Conservation (phyloP, 176 grass and related monocot genomes). For the Hsuehochloa calcarea region DNA sequence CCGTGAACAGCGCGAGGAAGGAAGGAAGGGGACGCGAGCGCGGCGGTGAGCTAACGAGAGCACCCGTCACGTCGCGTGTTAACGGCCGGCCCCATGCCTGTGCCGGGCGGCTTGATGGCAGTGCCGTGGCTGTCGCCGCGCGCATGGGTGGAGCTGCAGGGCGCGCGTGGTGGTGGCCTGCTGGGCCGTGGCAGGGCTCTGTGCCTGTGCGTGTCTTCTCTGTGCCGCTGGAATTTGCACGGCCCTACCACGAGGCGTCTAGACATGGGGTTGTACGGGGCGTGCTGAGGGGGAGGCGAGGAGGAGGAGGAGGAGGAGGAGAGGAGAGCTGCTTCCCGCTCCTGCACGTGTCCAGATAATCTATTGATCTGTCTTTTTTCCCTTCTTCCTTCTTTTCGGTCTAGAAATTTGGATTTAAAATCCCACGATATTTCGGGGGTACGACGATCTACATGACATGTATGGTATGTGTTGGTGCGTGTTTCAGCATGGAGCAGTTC, state of each 20-base stretch:
- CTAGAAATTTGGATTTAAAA: neutral
- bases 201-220: neutral
- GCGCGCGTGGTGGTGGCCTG: slow-evolving; percentile 34
- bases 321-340: neutral
- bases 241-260: slow-evolving; percentile 46
- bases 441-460: neutral
- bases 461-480: neutral
- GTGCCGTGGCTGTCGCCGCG: slow-evolving; percentile 24
- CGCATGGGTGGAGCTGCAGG: slow-evolving; percentile 4
- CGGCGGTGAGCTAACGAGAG: neutral
- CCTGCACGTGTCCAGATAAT: slow-evolving; percentile 14
- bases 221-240: slow-evolving; percentile 18
- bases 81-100: neutral
- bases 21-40: neutral
- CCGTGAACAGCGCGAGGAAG: neutral
- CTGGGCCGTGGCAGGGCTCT: slow-evolving; percentile 4
- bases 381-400: neutral
- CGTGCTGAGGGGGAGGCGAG: neutral
- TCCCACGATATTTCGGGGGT: neutral
- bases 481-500: neutral
- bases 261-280: slow-evolving; percentile 26
- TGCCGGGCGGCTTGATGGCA: neutral
- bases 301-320: neutral
- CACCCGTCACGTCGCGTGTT: neutral
- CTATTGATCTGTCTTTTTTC: neutral